Conservation (phyloP, 352 stramenopile genomes). For the Globisporangium recalcitrans region DNA sequence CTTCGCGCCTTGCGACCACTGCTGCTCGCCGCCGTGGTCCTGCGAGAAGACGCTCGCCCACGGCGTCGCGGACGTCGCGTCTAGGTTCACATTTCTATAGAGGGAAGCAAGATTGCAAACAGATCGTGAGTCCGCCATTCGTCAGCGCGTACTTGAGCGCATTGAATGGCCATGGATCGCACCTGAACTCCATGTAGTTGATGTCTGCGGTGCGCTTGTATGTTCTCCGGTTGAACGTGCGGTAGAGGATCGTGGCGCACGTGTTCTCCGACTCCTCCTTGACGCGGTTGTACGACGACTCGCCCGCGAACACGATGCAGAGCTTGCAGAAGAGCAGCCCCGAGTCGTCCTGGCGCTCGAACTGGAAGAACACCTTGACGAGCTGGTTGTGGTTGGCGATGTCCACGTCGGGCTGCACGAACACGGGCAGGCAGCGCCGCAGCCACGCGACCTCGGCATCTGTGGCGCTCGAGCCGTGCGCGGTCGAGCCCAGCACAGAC, state of each 20-base stretch:
- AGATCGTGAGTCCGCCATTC: background rate
- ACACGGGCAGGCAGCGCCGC: conserved; percentile 72
- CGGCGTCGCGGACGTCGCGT: conserved; percentile 29
- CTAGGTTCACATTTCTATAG: conserved; percentile 56
- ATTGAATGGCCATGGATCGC: background rate
- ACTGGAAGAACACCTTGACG: conserved; percentile 79
- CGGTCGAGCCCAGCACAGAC: conserved; percentile 16
- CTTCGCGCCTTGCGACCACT: conserved; percentile 83
- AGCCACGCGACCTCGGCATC: conserved; percentile 67
- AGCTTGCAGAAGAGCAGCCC: conserved; percentile 64
- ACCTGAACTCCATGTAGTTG: conserved; percentile 87
- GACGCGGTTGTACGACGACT: conserved; percentile 82
- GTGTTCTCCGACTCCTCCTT: conserved; percentile 68
- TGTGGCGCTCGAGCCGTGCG: conserved; percentile 23
- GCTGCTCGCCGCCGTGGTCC: conserved; percentile 73
- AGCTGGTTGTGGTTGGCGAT: conserved; percentile 78
- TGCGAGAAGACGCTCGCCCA: conserved; percentile 66
- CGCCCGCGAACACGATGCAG: conserved; percentile 75
- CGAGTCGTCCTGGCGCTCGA: conserved; percentile 55
- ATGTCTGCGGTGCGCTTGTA: conserved; percentile 88
- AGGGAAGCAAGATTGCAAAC: background rate
- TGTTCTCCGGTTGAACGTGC: conserved; percentile 79
- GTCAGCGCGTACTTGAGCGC: background rate
- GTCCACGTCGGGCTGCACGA: conserved; percentile 81
- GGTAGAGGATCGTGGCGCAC: conserved; percentile 73